A percentile compares a stretch with the other conserved stretches of the same genome.
Evolutionary conservation across 257 asterid genomes (phyloP).

Genomic region (Dorcoceras hygrometricum): DNA sequence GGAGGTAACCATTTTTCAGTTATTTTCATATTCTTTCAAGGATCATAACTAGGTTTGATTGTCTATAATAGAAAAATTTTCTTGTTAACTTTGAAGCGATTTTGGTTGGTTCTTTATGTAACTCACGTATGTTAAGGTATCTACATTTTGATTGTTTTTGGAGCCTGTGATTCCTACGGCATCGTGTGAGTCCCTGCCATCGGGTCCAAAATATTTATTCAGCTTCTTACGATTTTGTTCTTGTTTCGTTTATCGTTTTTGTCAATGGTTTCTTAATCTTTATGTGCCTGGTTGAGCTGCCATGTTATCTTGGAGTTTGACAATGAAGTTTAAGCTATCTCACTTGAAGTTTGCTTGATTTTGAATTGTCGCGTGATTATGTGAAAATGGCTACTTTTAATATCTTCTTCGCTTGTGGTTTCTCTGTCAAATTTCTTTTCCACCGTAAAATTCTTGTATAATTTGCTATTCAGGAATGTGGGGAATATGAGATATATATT

Average conservation of each 20-base stretch:
- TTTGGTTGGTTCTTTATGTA: neutral
- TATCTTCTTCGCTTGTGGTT: neutral
- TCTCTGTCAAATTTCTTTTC: too few species aligned
- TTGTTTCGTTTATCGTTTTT: too few species aligned
- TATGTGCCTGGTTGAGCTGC: neutral
- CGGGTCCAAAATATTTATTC: too few species aligned
- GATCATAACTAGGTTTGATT: neutral
- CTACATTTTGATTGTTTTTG: neutral
- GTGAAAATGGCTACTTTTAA: neutral
- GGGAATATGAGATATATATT: neutral
- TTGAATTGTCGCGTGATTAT: neutral
- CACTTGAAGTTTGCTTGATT: neutral
- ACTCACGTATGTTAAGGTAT: neutral
- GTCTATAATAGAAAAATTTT: neutral
- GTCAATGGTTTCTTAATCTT: neutral
- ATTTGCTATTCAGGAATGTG: neutral
- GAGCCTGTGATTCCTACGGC: neutral
- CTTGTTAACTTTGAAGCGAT: slow-evolving; percentile 6
- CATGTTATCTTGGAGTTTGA: neutral
- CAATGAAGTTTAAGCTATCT: neutral
- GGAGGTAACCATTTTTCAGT: slow-evolving; percentile 52
- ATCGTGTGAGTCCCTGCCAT: neutral
- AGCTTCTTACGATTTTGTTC: too few species aligned
- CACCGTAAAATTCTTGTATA: neutral
- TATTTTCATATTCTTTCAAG: neutral